Conservation (phyloP, 2,329 filamentous ascomycete genomes). For the Lecanoromycetidae sp. region DNA sequence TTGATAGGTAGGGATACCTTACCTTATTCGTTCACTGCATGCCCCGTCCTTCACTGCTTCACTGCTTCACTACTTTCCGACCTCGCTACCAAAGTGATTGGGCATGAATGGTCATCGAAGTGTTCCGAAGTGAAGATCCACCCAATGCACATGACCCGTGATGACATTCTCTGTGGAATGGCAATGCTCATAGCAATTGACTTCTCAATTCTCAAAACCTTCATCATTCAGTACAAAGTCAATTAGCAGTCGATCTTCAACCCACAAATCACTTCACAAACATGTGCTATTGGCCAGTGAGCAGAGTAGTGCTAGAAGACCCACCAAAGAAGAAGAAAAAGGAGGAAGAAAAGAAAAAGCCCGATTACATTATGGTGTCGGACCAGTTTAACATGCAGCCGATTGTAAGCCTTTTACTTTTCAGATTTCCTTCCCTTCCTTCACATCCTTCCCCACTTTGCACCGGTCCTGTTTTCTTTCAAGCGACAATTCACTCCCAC, state of each 20-base stretch:
- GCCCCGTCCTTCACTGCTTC: too few species aligned
- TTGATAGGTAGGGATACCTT: too few species aligned
- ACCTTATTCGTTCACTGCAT: too few species aligned
- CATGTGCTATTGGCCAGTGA: conserved; percentile 15
- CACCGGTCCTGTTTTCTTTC: not conserved
- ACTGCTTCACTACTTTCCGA: too few species aligned
- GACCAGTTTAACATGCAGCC: conserved; percentile 11
- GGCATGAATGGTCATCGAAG: too few species aligned
- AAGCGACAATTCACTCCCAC: not conserved
- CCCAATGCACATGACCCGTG: too few species aligned
- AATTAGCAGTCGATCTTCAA: not conserved
- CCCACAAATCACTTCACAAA: not conserved
- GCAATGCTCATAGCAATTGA: too few species aligned
- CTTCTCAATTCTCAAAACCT: too few species aligned
- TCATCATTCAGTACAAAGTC: too few species aligned
- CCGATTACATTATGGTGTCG: conserved; percentile 15
- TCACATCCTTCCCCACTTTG: not conserved
- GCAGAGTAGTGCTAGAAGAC: conserved; percentile 16
- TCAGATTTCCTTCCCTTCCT: not conserved
- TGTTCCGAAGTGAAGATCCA: too few species aligned
- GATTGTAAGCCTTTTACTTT: conserved; percentile 4
- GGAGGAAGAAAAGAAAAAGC: conserved; percentile 8
- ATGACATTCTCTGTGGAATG: too few species aligned
- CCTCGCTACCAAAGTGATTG: too few species aligned
- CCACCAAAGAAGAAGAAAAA: conserved; percentile 14